A percentile compares a stretch with the other conserved stretches of the same genome.
Evolutionary conservation across 768 basidiomycete species (phyloP).

Genomic region (Harrya chromipes): DNA sequence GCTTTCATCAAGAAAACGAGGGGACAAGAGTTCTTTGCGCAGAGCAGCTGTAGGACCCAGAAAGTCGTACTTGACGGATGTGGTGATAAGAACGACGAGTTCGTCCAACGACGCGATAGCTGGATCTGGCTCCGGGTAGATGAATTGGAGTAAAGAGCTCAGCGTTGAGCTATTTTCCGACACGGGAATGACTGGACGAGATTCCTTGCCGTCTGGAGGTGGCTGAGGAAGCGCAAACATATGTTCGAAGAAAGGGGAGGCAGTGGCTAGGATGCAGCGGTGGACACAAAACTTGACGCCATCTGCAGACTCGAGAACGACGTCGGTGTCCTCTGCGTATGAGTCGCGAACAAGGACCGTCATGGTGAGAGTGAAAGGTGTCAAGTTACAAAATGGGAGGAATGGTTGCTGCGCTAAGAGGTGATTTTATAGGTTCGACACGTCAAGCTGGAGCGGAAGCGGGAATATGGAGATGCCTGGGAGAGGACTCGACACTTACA

Average conservation of each 20-base stretch:
- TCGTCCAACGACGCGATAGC: slow-evolving; percentile 49
- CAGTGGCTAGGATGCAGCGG: slow-evolving; percentile 55
- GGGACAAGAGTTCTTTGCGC: slow-evolving; percentile 50
- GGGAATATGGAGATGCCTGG: neutral
- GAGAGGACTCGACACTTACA: slow-evolving; percentile 17
- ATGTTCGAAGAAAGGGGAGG: slow-evolving; percentile 66
- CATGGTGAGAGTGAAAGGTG: slow-evolving; percentile 20
- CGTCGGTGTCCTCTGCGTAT: slow-evolving; percentile 48
- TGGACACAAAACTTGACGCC: slow-evolving; percentile 57
- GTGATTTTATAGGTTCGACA: slow-evolving; percentile 20
- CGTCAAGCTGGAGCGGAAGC: slow-evolving; percentile 1
- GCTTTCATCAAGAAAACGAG: slow-evolving; percentile 42
- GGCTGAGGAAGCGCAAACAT: slow-evolving; percentile 68
- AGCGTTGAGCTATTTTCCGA: slow-evolving; percentile 48
- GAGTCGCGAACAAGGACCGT: slow-evolving; percentile 35
- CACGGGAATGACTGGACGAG: slow-evolving; percentile 49
- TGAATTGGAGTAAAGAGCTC: slow-evolving; percentile 50
- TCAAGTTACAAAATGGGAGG: neutral
- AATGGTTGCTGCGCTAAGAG: neutral
- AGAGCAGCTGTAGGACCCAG: slow-evolving; percentile 42
- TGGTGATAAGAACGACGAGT: slow-evolving; percentile 46
- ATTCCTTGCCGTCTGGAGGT: slow-evolving; percentile 20
- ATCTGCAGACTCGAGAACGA: slow-evolving; percentile 46
- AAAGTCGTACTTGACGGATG: slow-evolving; percentile 67
- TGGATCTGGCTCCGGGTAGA: slow-evolving; percentile 63